phyloP scores from a whole-genome alignment of 2,329 filamentous ascomycete species.

The Stemphylium lycopersici region DNA sequence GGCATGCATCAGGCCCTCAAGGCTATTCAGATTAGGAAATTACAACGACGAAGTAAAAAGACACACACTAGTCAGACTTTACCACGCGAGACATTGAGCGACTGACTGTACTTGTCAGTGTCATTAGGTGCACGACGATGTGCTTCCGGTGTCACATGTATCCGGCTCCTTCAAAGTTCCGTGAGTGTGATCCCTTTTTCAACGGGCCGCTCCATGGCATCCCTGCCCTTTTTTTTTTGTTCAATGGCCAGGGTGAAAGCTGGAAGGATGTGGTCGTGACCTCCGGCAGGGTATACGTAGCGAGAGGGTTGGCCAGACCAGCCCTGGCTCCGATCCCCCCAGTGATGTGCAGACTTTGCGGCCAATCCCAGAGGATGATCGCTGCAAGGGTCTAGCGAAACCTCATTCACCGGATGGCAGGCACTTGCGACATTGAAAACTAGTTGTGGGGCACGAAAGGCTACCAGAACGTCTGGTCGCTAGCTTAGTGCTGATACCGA shows the following conservation, averaged over 20 bases:
- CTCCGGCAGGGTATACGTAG: not conserved
- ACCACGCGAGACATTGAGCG: no score
- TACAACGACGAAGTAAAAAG: not conserved
- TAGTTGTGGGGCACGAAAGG: not conserved
- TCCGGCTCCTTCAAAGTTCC: not conserved
- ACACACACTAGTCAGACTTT: not conserved
- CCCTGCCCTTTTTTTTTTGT: not conserved
- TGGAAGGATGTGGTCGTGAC: no score
- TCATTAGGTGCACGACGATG: no score
- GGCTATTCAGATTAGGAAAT: not conserved
- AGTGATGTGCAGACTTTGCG: slow-evolving; percentile 16
- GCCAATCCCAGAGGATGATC: slow-evolving; percentile 7
- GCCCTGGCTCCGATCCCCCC: slow-evolving; percentile 8
- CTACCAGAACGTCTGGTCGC: not conserved
- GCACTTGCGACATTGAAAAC: not conserved
- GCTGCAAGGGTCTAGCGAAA: slow-evolving; percentile 9
- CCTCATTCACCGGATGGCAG: slow-evolving; percentile 6
- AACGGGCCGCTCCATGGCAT: slow-evolving; percentile 10
- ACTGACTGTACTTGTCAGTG: no score
- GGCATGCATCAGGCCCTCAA: no score
- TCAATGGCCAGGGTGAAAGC: no score
- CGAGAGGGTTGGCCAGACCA: slow-evolving; percentile 1
- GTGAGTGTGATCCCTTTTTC: slow-evolving; percentile 1
- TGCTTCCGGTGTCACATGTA: no score
- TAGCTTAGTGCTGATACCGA: not conserved